phyloP scores from a whole-genome alignment of 78 protist species.

The Cavenderia fasciculata region DNA sequence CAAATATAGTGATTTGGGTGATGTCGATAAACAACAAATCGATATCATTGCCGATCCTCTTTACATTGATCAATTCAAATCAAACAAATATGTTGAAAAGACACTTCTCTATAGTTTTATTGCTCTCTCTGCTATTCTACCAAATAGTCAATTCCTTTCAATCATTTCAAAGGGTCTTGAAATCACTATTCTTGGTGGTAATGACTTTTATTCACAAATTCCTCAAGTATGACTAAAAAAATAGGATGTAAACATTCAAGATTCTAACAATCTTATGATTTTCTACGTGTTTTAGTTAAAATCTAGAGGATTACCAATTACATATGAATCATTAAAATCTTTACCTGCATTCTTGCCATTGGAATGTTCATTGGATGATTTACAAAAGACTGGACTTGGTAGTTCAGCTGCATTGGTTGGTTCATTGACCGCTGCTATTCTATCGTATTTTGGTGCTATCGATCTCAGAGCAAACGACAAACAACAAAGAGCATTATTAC shows the following conservation, averaged over 20 bases:
- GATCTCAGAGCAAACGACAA: slow-evolving; percentile 1
- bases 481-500: slow-evolving; percentile 4
- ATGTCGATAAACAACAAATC: background rate
- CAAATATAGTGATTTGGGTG: background rate
- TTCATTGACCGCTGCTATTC: slow-evolving; percentile 72
- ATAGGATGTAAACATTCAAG: background rate
- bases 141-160: background rate
- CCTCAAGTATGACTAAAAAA: slow-evolving; percentile 38
- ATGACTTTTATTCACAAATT: slow-evolving; percentile 89
- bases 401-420: slow-evolving; percentile 85
- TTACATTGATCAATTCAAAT: no score
- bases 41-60: no score
- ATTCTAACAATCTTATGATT: background rate
- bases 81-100: slow-evolving; percentile 69
- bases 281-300: background rate
- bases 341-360: slow-evolving; percentile 55
- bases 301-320: slow-evolving; percentile 36
- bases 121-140: background rate
- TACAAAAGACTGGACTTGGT: slow-evolving; percentile 93
- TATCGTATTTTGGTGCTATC: slow-evolving; percentile 2
- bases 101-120: slow-evolving; percentile 38
- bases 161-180: background rate
- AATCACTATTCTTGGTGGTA: slow-evolving; percentile 78
- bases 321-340: slow-evolving; percentile 46
- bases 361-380: slow-evolving; percentile 14